These are phyloP conservation scores for Aspergillaceae sp. DNA, from an alignment of 2,329 filamentous ascomycete species.

Conservation along the genomic window DNA sequence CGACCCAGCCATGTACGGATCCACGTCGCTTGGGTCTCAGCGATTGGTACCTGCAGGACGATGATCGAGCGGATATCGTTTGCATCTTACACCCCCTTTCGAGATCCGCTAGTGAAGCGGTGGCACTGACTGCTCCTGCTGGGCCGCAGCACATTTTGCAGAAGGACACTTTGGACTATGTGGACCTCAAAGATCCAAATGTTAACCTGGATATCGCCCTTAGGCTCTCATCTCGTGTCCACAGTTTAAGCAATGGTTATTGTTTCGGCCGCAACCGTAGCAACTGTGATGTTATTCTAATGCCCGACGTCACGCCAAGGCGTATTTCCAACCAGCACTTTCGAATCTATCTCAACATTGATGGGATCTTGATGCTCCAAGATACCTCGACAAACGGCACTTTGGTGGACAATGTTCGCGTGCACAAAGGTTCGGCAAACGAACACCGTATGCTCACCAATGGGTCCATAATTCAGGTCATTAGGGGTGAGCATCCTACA, in stretches of 20 bases:
- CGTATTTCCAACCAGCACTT: constrained; percentile 94
- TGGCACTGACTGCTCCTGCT: constrained; percentile 46
- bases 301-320: constrained; percentile 59
- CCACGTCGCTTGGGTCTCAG: constrained; percentile 69
- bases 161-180: constrained; percentile 35
- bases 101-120: constrained; percentile 60
- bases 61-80: constrained; percentile 79
- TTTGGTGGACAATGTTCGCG: constrained; percentile 63
- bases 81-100: constrained; percentile 79
- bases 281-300: constrained; percentile 64
- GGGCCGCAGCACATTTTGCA: constrained; percentile 56
- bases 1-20: constrained; percentile 73
- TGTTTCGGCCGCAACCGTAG: constrained; percentile 69
- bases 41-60: constrained; percentile 71
- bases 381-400: constrained; percentile 96
- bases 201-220: constrained; percentile 59
- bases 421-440: constrained; percentile 46
- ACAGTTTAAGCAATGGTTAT: constrained; percentile 64
- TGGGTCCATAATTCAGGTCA: constrained; percentile 65
- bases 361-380: constrained; percentile 81
- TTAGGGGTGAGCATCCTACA: constrained; percentile 39
- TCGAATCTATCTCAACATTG: constrained; percentile 80
- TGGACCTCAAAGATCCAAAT: constrained; percentile 24
- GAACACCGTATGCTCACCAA: constrained; percentile 55
- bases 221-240: constrained; percentile 64